Conservation (phyloP, 1,284 basidiomycete genomes). For the Phlebopus sp. region DNA sequence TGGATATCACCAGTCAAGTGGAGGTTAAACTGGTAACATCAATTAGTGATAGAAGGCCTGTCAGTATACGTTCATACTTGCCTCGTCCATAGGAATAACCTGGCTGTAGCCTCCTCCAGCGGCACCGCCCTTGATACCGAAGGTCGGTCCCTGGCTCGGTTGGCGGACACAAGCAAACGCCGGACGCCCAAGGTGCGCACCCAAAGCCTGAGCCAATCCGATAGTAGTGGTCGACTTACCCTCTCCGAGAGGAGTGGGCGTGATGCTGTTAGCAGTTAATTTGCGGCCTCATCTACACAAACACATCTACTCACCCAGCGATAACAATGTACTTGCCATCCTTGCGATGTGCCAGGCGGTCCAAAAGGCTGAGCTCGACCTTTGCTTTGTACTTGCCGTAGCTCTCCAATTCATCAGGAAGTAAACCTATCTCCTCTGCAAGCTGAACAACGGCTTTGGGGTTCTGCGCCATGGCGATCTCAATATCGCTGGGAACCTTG, state of each 20-base stretch:
- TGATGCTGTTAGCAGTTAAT: constrained; percentile 63
- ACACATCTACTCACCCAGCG: constrained; percentile 61
- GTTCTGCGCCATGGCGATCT: constrained; percentile 92
- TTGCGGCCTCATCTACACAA: background rate
- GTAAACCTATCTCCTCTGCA: constrained; percentile 87
- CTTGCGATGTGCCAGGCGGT: constrained; percentile 82
- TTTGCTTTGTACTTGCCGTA: constrained; percentile 99
- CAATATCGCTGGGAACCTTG: constrained; percentile 94
- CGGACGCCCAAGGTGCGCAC: constrained; percentile 89
- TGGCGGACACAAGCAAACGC: constrained; percentile 99
- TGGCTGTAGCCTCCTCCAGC: constrained; percentile 99
- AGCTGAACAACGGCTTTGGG: constrained; percentile 88
- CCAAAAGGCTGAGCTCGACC: constrained; percentile 86
- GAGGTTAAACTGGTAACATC: constrained; percentile 73
- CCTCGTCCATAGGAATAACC: constrained; percentile 99
- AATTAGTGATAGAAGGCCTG: constrained; percentile 8
- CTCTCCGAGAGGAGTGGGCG: constrained; percentile 96
- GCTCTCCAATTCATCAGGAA: constrained; percentile 85
- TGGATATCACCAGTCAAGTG: constrained; percentile 99
- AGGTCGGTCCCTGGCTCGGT: constrained; percentile 97
- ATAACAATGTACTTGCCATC: constrained; percentile 98
- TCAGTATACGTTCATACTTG: constrained; percentile 33
- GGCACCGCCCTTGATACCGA: constrained; percentile 99
- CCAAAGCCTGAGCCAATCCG: constrained; percentile 94
- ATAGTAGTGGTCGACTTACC: constrained; percentile 99